A percentile compares a stretch with the other conserved stretches of the same genome.
Conservation (phyloP, 345 rosid species). For the Brassica nigra region DNA sequence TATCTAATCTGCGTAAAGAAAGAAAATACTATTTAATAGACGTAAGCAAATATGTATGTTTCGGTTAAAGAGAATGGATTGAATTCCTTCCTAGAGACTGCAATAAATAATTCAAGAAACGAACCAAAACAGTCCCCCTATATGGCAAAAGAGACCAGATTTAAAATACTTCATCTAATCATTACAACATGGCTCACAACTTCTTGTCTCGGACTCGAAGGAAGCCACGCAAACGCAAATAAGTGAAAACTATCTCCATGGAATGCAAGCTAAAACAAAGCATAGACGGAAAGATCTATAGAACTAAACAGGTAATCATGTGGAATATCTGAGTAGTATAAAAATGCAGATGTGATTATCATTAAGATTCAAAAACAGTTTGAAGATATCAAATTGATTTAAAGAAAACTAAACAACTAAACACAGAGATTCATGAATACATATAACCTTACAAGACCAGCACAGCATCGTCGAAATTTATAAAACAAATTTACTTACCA, state of each 20-base stretch:
- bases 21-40: not conserved
- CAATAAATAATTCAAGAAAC: too few species aligned
- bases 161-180: not conserved
- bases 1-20: not conserved
- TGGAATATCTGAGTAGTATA: not conserved
- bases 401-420: not conserved
- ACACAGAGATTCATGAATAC: not conserved
- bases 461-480: not conserved
- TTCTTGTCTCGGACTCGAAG: too few species aligned
- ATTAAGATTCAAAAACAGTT: not conserved
- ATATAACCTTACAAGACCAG: not conserved
- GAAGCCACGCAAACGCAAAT: too few species aligned
- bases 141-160: not conserved
- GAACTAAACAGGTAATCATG: not conserved
- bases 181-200: not conserved
- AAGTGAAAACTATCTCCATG: not conserved
- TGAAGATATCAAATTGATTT: not conserved
- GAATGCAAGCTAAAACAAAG: not conserved
- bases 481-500: not conserved
- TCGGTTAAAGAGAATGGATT: not conserved
- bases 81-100: not conserved
- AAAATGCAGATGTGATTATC: not conserved
- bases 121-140: not conserved
- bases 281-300: not conserved
- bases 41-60: not conserved